Percentiles rank a stretch among this genome's conserved stretches.
These are phyloP conservation scores for Excoecaria cochinchinensis DNA, from an alignment of 345 rosid genomes.

Conservation along the genomic window DNA sequence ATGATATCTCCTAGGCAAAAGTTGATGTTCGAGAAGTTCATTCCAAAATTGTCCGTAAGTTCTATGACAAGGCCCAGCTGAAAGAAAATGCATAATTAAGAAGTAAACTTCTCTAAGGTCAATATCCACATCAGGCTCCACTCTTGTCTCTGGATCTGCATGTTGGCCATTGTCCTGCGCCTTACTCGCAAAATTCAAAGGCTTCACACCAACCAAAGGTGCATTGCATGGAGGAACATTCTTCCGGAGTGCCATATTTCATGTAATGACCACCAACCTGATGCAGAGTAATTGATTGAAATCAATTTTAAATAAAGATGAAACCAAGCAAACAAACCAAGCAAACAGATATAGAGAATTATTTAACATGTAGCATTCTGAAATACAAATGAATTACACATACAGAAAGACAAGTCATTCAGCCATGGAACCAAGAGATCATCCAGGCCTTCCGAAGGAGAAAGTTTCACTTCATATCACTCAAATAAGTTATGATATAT, in stretches of 20 bases:
- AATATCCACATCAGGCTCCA: slow-evolving; percentile 55
- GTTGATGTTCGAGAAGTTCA: slow-evolving; percentile 87
- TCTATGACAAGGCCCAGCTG: slow-evolving; percentile 83
- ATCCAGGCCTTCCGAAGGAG: not conserved
- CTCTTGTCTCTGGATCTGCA: slow-evolving; percentile 41
- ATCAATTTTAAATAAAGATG: not conserved
- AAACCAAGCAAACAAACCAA: not conserved
- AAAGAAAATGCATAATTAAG: slow-evolving; percentile 90
- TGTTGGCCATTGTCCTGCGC: slow-evolving; percentile 50
- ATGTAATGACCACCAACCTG: slow-evolving; percentile 18
- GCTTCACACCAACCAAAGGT: slow-evolving; percentile 56
- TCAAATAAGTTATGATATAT: not conserved
- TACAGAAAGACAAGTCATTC: not conserved
- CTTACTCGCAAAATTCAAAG: slow-evolving; percentile 57
- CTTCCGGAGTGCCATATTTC: slow-evolving; percentile 70
- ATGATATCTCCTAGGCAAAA: slow-evolving; percentile 93
- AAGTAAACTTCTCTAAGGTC: slow-evolving; percentile 89
- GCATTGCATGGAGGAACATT: slow-evolving; percentile 52
- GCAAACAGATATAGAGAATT: not conserved
- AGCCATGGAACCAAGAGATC: not conserved
- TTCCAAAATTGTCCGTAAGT: slow-evolving; percentile 71
- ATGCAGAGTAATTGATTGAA: not conserved
- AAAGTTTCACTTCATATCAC: too few relatives aligned
- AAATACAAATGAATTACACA: slow-evolving; percentile 12
- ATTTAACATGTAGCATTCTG: not conserved